These are phyloP conservation scores for Oemleria cerasiformis DNA, from an alignment of 306 rosid genomes.

Conservation along the genomic window DNA sequence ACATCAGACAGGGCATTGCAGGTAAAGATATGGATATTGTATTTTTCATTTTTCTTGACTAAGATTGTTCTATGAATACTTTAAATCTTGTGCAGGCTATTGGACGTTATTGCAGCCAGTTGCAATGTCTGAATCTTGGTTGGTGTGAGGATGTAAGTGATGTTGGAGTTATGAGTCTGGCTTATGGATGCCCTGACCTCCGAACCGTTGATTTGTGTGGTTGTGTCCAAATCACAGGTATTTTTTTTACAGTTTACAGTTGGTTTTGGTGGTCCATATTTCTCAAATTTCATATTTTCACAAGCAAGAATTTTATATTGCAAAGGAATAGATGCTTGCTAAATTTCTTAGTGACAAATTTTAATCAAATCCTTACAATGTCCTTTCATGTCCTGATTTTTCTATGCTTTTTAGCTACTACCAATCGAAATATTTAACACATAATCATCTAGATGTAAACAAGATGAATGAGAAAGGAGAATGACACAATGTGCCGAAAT, in stretches of 20 bases:
- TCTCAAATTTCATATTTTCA: neutral
- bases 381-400: neutral
- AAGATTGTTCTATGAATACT: neutral
- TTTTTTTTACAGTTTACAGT: neutral
- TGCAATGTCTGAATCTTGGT: slow-evolving; percentile 82
- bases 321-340: neutral
- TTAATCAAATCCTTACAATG: neutral
- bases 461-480: too few species aligned
- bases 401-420: neutral
- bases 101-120: slow-evolving; percentile 67
- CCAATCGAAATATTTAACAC: neutral
- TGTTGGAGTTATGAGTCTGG: slow-evolving; percentile 81
- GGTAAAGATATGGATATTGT: slow-evolving; percentile 36
- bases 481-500: neutral
- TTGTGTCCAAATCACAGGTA: slow-evolving; percentile 87
- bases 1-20: slow-evolving; percentile 81
- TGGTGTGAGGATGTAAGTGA: slow-evolving; percentile 89
- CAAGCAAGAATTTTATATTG: neutral
- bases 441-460: neutral
- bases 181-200: slow-evolving; percentile 89
- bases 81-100: slow-evolving; percentile 57
- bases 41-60: neutral
- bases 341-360: neutral
- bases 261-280: neutral
- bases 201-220: slow-evolving; percentile 78